phyloP scores from a whole-genome alignment of 2,329 filamentous ascomycete genomes.

The Microdochium paspali region DNA sequence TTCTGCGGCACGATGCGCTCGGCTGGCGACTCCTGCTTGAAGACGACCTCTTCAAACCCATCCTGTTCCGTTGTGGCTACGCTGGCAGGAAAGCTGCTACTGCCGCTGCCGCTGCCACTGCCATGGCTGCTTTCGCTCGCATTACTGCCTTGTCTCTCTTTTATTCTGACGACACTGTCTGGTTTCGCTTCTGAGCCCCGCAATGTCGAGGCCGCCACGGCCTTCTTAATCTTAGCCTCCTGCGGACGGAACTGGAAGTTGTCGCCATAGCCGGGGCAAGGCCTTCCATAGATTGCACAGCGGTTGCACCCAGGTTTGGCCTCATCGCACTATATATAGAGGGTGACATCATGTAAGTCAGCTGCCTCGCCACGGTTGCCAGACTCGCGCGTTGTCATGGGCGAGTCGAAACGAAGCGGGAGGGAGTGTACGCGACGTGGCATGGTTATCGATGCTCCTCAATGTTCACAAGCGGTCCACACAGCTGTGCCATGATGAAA shows the following conservation, averaged over 20 bases:
- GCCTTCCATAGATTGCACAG: slow-evolving; percentile 19
- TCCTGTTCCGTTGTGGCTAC: neutral
- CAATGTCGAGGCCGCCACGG: too few species aligned
- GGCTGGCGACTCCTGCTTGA: neutral
- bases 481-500: too few species aligned
- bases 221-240: neutral
- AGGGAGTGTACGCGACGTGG: too few species aligned
- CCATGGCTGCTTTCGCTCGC: neutral
- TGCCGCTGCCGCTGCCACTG: neutral
- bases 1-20: neutral
- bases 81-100: neutral
- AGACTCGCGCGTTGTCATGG: too few species aligned
- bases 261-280: slow-evolving; percentile 23
- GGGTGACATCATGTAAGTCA: neutral
- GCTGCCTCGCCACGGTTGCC: too few species aligned
- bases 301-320: slow-evolving; percentile 20
- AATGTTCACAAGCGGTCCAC: too few species aligned
- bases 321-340: slow-evolving; percentile 18
- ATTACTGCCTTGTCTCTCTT: neutral
- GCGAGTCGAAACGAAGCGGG: too few species aligned
- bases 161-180: neutral
- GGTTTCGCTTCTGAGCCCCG: neutral
- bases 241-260: slow-evolving; percentile 21
- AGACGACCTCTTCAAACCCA: neutral
- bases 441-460: too few species aligned